Evolutionary conservation across 805 yeast genomes (phyloP).

Genomic region (Torulaspora maleeae): DNA sequence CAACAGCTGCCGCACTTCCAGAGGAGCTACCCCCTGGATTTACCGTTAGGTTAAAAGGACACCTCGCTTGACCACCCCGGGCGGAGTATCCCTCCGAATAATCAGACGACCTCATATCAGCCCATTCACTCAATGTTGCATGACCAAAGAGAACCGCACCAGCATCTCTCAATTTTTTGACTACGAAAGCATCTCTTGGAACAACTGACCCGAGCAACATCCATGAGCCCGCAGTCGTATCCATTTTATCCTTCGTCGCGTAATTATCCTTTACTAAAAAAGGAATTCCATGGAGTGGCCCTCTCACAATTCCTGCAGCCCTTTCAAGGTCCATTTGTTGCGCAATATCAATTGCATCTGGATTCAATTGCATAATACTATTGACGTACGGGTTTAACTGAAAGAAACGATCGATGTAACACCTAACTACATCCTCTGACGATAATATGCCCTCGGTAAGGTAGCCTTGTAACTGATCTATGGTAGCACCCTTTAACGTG

Average conservation of each 20-base stretch:
- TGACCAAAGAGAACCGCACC: slow-evolving; percentile 33
- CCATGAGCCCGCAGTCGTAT: slow-evolving; percentile 28
- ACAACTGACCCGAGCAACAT: slow-evolving; percentile 28
- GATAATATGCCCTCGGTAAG: slow-evolving; percentile 11
- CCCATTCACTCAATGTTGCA: slow-evolving; percentile 32
- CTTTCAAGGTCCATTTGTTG: slow-evolving; percentile 25
- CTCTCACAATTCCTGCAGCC: slow-evolving; percentile 21
- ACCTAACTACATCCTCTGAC: slow-evolving; percentile 23
- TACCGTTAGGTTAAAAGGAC: slow-evolving; percentile 29
- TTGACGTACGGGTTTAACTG: slow-evolving; percentile 27
- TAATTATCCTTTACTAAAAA: slow-evolving; percentile 32
- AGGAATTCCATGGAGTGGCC: slow-evolving; percentile 33
- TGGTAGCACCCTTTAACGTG: slow-evolving; percentile 31
- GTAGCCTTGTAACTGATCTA: neutral
- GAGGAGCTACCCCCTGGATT: slow-evolving; percentile 32
- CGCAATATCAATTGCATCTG: slow-evolving; percentile 29
- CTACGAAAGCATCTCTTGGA: slow-evolving; percentile 32
- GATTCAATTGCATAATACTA: slow-evolving; percentile 26
- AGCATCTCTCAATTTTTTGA: slow-evolving; percentile 26
- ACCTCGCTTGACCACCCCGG: slow-evolving; percentile 29
- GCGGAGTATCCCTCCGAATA: slow-evolving; percentile 34
- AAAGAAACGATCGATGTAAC: slow-evolving; percentile 26
- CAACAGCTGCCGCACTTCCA: slow-evolving; percentile 31
- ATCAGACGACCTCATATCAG: slow-evolving; percentile 28
- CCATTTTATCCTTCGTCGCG: slow-evolving; percentile 30